Percentiles rank a stretch among this genome's conserved stretches.
These are phyloP conservation scores for Fragaria ananassa DNA, from an alignment of 306 rosid genomes.

Conservation along the genomic window DNA sequence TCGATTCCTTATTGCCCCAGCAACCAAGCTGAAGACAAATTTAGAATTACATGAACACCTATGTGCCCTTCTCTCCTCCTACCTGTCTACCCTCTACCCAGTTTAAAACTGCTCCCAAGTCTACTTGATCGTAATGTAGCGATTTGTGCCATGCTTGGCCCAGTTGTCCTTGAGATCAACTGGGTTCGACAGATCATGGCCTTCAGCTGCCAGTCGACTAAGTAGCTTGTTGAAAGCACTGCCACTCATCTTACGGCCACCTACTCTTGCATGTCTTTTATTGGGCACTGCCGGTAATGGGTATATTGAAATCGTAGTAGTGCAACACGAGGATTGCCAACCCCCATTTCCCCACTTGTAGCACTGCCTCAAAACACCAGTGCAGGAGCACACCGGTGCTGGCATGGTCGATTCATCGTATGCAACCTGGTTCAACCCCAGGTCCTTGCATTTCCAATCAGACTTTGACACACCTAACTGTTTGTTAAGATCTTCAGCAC, in stretches of 20 bases:
- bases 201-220: constrained; percentile 91
- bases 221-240: constrained; percentile 92
- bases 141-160: constrained; percentile 99
- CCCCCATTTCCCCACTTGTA: constrained; percentile 99
- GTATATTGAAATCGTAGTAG: constrained; percentile 82
- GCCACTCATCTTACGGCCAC: constrained; percentile 98
- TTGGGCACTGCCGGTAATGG: constrained; percentile 98
- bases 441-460: constrained; percentile 91
- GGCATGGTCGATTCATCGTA: constrained; percentile 97
- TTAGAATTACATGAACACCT: constrained; percentile 7
- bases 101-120: neutral
- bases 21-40: neutral
- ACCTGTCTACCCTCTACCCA: constrained; percentile 13
- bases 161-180: constrained; percentile 93
- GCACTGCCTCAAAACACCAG: constrained; percentile 78
- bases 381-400: constrained; percentile 88
- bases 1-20: neutral
- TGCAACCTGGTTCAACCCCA: constrained; percentile 86
- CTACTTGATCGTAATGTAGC: constrained; percentile 94
- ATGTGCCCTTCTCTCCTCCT: constrained; percentile 1
- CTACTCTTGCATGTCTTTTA: constrained; percentile 89
- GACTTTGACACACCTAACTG: constrained; percentile 64
- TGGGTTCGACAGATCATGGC: constrained; percentile 84
- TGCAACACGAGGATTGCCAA: constrained; percentile 98
- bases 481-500: constrained; percentile 69